Percentiles rank a stretch among this genome's conserved stretches.
phyloP scores from a whole-genome alignment of 1,284 basidiomycete genomes.

The Agaricales sp. region DNA sequence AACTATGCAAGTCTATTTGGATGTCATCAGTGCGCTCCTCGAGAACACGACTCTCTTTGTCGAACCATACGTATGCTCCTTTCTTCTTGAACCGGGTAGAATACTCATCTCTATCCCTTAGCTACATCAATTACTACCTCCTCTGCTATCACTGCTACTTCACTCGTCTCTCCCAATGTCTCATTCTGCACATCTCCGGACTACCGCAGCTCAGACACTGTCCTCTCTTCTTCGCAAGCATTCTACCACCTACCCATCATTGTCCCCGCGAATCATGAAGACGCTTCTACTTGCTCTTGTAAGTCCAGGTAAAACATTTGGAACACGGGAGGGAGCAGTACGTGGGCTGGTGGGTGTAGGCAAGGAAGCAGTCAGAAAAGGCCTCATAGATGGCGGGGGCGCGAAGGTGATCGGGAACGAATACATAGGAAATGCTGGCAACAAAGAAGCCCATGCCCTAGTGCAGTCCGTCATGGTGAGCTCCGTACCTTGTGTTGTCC shows the following conservation, averaged over 20 bases:
- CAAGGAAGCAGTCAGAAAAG: slow-evolving; percentile 72
- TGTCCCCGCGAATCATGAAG: slow-evolving; percentile 85
- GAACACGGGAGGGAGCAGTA: slow-evolving; percentile 78
- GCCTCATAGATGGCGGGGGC: slow-evolving; percentile 67
- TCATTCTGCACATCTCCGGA: slow-evolving; percentile 56
- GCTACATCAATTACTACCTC: slow-evolving; percentile 68
- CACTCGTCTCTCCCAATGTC: slow-evolving; percentile 69
- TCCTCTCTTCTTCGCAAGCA: slow-evolving; percentile 68
- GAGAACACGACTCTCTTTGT: slow-evolving; percentile 87
- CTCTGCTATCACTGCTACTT: slow-evolving; percentile 33
- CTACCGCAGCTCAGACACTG: slow-evolving; percentile 73
- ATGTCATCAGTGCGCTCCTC: slow-evolving; percentile 73
- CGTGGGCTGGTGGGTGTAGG: slow-evolving; percentile 78
- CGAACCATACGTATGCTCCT: slow-evolving; percentile 82
- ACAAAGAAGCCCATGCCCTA: slow-evolving; percentile 31
- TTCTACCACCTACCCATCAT: slow-evolving; percentile 77
- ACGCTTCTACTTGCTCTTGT: slow-evolving; percentile 84
- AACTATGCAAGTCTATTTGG: slow-evolving; percentile 69
- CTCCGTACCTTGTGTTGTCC: slow-evolving; percentile 4
- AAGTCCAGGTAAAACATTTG: slow-evolving; percentile 57
- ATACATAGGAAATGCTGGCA: slow-evolving; percentile 24
- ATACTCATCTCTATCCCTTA: slow-evolving; percentile 21
- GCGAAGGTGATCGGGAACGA: slow-evolving; percentile 63
- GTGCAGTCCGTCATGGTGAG: slow-evolving; percentile 49
- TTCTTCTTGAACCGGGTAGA: background rate